phyloP scores from a whole-genome alignment of 805 yeast genomes.

The Zygosaccharomyces rouxii region DNA sequence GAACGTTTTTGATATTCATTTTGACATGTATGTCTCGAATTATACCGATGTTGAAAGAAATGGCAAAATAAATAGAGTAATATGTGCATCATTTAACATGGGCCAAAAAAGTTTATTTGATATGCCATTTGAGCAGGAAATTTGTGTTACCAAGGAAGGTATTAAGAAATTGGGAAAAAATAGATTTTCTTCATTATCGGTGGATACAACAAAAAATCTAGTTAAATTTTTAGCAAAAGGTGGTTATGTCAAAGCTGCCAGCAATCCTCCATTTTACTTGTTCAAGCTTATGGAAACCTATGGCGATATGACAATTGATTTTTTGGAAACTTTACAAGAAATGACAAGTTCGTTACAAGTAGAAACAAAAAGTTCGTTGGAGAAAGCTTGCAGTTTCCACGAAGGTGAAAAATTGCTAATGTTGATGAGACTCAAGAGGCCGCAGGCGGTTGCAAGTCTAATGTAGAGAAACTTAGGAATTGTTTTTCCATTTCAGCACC shows the following conservation, averaged over 20 bases:
- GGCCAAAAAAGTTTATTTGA: conserved; percentile 4
- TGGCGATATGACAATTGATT: conserved; percentile 11
- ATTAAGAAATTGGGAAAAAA: conserved; percentile 10
- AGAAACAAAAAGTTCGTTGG: conserved; percentile 8
- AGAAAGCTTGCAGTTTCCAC: conserved; percentile 7
- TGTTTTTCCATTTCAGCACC: neutral
- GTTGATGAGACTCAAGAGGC: conserved; percentile 5
- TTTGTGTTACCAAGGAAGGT: conserved; percentile 14
- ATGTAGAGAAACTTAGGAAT: neutral
- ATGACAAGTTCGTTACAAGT: conserved; percentile 8
- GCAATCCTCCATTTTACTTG: conserved; percentile 13
- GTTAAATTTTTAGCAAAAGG: conserved; percentile 10
- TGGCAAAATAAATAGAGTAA: neutral
- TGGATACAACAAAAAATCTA: conserved; percentile 8
- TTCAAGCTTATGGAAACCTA: conserved; percentile 9
- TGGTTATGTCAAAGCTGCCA: conserved; percentile 8
- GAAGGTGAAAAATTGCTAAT: conserved; percentile 9
- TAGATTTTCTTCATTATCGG: conserved; percentile 9
- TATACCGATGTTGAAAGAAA: conserved; percentile 2
- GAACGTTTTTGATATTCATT: conserved; percentile 11
- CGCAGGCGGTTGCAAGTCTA: neutral
- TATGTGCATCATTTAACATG: conserved; percentile 12
- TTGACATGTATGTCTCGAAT: conserved; percentile 9
- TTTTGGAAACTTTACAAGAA: conserved; percentile 8
- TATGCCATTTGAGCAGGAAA: conserved; percentile 9